Evolutionary conservation across 2,329 filamentous ascomycete species (phyloP).

Genomic region (Neopestalotiopsis sp.): DNA sequence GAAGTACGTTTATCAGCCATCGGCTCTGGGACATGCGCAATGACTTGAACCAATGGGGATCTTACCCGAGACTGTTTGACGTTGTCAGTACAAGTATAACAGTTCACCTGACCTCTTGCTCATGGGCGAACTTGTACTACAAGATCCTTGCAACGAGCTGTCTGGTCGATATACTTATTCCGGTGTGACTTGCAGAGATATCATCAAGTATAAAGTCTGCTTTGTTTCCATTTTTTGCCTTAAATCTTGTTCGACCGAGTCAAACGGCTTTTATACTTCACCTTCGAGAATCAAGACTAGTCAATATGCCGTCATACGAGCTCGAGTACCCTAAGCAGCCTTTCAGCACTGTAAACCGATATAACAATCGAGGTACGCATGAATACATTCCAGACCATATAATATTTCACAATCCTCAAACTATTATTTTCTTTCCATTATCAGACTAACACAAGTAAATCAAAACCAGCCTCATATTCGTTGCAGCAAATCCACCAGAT

Average conservation of each 20-base stretch:
- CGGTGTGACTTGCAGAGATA: background rate
- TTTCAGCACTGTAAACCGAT: slow-evolving; percentile 71
- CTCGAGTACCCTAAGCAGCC: slow-evolving; percentile 68
- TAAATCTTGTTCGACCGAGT: background rate
- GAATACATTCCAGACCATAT: background rate
- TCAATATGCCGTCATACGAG: slow-evolving; percentile 47
- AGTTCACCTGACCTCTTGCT: background rate
- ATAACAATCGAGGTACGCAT: slow-evolving; percentile 64
- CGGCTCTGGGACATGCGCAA: slow-evolving; percentile 3
- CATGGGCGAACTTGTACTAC: background rate
- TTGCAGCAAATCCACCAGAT: slow-evolving; percentile 75
- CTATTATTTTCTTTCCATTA: background rate
- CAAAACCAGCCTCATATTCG: slow-evolving; percentile 68
- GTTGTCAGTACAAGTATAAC: background rate
- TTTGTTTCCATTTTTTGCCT: background rate
- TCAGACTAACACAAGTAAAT: slow-evolving; percentile 17
- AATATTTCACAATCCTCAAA: background rate
- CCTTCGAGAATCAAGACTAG: background rate
- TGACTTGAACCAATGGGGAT: background rate
- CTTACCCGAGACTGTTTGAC: background rate
- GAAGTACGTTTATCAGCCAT: slow-evolving; percentile 7
- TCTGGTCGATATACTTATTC: background rate
- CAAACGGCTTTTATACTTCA: background rate
- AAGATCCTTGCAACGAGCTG: background rate
- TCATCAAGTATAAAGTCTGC: background rate